A percentile compares a stretch with the other conserved stretches of the same genome.
Conservation (phyloP, 2,329 filamentous ascomycete genomes). For the Penicillium sp. region DNA sequence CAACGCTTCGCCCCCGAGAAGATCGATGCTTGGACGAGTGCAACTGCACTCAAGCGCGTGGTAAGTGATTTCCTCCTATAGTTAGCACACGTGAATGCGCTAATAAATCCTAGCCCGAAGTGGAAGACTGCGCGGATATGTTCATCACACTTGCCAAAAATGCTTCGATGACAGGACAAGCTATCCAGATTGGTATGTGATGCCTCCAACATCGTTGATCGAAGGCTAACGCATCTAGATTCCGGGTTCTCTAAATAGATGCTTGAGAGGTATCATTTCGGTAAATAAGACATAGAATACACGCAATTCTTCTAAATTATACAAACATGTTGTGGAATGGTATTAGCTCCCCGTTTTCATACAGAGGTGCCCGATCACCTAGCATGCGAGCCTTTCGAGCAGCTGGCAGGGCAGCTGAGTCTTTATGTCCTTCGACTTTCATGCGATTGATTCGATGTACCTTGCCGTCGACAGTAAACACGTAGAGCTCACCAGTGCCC, state of each 20-base stretch:
- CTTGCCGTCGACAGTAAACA: slow-evolving; percentile 40
- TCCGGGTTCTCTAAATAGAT: slow-evolving; percentile 30
- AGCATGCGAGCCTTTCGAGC: slow-evolving; percentile 45
- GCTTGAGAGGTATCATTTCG: slow-evolving; percentile 19
- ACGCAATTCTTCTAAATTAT: slow-evolving; percentile 15
- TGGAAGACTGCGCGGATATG: slow-evolving; percentile 46
- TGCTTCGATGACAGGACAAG: slow-evolving; percentile 49
- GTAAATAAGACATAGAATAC: slow-evolving; percentile 18
- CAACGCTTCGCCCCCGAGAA: slow-evolving; percentile 59
- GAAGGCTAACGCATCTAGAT: slow-evolving; percentile 27
- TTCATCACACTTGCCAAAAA: slow-evolving; percentile 46
- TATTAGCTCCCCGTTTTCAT: slow-evolving; percentile 26
- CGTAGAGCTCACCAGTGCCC: slow-evolving; percentile 31
- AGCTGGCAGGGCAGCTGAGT: slow-evolving; percentile 36
- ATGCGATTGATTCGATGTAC: slow-evolving; percentile 39
- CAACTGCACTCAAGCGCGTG: slow-evolving; percentile 60
- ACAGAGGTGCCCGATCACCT: slow-evolving; percentile 29
- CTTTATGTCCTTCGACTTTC: slow-evolving; percentile 43
- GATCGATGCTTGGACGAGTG: slow-evolving; percentile 56
- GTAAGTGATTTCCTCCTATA: slow-evolving; percentile 37
- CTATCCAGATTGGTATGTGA: slow-evolving; percentile 43
- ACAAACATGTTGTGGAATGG: slow-evolving; percentile 38
- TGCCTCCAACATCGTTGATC: neutral
- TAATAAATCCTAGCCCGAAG: slow-evolving; percentile 33
- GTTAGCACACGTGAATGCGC: neutral